Conservation (phyloP, 306 rosid species). For the Prunus dulcis region DNA sequence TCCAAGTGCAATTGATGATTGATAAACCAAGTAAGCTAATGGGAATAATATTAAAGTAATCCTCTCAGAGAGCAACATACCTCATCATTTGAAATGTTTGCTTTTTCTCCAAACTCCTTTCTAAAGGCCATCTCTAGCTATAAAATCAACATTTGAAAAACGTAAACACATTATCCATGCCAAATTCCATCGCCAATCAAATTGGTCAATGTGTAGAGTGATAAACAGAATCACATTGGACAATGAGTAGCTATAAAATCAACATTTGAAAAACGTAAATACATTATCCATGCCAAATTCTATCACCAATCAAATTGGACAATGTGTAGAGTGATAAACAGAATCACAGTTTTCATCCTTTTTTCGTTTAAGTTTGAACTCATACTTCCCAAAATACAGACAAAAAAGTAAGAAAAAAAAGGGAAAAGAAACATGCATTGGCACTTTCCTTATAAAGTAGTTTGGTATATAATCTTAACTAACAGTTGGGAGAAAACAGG, state of each 20-base stretch:
- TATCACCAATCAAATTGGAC: background rate
- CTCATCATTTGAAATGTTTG: slow-evolving; percentile 51
- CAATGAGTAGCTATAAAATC: background rate
- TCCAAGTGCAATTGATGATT: background rate
- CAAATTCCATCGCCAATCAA: slow-evolving; percentile 1
- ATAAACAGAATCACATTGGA: background rate
- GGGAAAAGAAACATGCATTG: background rate
- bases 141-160: slow-evolving; percentile 27
- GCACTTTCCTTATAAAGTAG: background rate
- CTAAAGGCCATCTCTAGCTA: slow-evolving; percentile 84
- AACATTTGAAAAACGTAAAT: background rate
- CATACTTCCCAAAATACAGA: background rate
- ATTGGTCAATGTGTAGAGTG: background rate
- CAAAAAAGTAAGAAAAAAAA: background rate
- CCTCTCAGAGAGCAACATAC: slow-evolving; percentile 37
- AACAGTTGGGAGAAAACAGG: background rate
- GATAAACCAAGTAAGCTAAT: background rate
- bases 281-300: background rate
- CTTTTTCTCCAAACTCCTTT: slow-evolving; percentile 61
- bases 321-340: background rate
- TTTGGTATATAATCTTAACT: background rate
- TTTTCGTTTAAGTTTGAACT: too few species aligned
- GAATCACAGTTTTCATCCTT: background rate
- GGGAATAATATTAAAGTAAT: background rate
- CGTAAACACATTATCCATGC: slow-evolving; percentile 11